Base-by-base conservation (phyloP, 345 rosid genomes). In the Pseudoturritis turrita region DNA sequence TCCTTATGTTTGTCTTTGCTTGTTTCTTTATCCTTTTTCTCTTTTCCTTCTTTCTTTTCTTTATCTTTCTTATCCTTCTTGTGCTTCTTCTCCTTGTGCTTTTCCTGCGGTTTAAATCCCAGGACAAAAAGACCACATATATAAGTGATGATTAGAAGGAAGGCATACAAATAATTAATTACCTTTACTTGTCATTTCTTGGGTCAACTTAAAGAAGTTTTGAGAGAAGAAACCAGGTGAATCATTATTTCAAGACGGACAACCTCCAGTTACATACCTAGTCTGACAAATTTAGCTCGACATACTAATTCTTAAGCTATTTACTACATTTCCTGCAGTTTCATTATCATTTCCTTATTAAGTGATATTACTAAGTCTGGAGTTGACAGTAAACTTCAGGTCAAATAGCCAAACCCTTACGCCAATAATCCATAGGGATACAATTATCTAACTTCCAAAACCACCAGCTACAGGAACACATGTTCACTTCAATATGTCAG, bases 1-100 rank as follows among this genome's bases (percentile, higher is more conserved):
- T 83, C 81, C 35, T 70, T 81, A 3, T 73, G 73, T 66, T 83
- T 85, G 58, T 80, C 89, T 80, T 81, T 83, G 57, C 84, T 79
- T 70, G 80, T 76, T 73, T 82, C 88, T 78, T 85, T 87, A 55
- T 82, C 86, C 67, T 64, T 81, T 55, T 76, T 84, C 69, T 83
- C 89, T 64, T 80, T 80, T 54, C 82, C 81, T 58, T 78, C 82
- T 50, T 70, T 83, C 80, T 80, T 82, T 46, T 80, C 86, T 58
- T 72, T 85, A 51, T 80, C 83, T 57, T 81, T 83, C 66, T 63
- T 76, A 53, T 87, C 88, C 69, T 75, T 82, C 64, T 84, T 84
- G 68, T 74, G 82, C 44, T 75, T 87, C 68, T 81, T 84, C 72
- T 85, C 89, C 78, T 79, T 83, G 51, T 58, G 67, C 50, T 79